Evolutionary conservation across 768 basidiomycete species (phyloP).

Genomic region (Boletus subcaerulescens): DNA sequence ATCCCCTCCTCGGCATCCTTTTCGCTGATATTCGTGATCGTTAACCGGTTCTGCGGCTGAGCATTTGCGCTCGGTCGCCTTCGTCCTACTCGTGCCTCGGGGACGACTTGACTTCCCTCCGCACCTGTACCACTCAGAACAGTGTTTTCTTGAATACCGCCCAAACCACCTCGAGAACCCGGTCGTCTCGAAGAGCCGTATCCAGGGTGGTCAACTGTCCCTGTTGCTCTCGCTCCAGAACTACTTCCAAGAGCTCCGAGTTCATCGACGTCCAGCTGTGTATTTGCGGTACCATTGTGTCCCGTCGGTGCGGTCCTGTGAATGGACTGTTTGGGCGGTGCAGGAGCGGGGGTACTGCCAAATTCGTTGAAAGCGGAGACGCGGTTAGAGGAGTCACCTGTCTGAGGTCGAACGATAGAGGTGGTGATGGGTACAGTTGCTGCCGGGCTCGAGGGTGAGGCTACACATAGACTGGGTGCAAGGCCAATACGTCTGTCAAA

Average conservation of each 20-base stretch:
- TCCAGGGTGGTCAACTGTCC: conserved; percentile 30
- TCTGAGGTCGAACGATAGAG: conserved; percentile 19
- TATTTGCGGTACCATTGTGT: conserved; percentile 18
- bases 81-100: conserved; percentile 22
- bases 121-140: not conserved
- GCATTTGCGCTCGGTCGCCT: conserved; percentile 32
- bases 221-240: conserved; percentile 9
- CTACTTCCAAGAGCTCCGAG: conserved; percentile 15
- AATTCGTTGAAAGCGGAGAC: conserved; percentile 11
- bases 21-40: conserved; percentile 42
- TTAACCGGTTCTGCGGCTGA: conserved; percentile 35
- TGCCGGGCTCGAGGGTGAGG: conserved; percentile 27
- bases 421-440: conserved; percentile 30
- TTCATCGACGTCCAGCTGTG: conserved; percentile 18
- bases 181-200: conserved; percentile 19
- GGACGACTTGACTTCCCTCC: conserved; percentile 1
- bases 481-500: conserved; percentile 45
- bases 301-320: conserved; percentile 30
- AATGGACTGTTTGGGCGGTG: conserved; percentile 17
- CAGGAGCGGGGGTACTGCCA: conserved; percentile 1
- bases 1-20: conserved; percentile 37
- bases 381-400: conserved; percentile 17
- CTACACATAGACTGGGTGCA: conserved; percentile 40
- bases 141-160: conserved; percentile 24
- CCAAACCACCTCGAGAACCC: conserved; percentile 14